Conservation (phyloP, 2,329 filamentous ascomycete genomes). For the Pyrenochaeta sp. region DNA sequence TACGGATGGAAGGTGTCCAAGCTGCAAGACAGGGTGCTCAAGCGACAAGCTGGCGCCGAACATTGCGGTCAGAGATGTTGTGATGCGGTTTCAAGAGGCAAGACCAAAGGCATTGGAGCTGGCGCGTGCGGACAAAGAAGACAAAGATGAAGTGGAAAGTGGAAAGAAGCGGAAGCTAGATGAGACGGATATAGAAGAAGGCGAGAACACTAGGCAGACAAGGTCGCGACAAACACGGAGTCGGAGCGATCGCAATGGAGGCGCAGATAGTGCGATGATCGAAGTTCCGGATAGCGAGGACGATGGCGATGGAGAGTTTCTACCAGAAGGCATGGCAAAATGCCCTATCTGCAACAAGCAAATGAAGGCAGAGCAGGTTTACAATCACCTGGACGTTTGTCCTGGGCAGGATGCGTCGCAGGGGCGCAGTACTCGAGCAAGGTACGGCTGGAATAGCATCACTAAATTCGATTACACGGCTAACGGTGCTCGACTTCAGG, state of each 20-base stretch:
- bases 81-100: conserved; percentile 76
- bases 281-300: conserved; percentile 52
- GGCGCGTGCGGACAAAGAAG: conserved; percentile 60
- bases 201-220: conserved; percentile 44
- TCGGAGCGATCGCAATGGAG: conserved; percentile 45
- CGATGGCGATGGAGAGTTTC: conserved; percentile 55
- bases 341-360: conserved; percentile 83
- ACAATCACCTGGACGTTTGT: conserved; percentile 79
- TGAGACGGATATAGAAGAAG: conserved; percentile 58
- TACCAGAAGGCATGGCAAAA: conserved; percentile 74
- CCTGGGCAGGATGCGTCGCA: conserved; percentile 50
- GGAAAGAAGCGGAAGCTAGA: conserved; percentile 60
- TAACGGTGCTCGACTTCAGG: conserved; percentile 20
- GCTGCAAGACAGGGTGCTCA: conserved; percentile 81
- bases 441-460: conserved; percentile 26
- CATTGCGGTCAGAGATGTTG: conserved; percentile 83
- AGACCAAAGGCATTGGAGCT: conserved; percentile 70
- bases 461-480: background rate
- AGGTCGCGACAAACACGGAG: conserved; percentile 50
- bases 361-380: conserved; percentile 83
- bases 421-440: conserved; percentile 40
- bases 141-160: conserved; percentile 14
- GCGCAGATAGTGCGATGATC: conserved; percentile 38
- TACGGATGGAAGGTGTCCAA: conserved; percentile 84
- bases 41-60: conserved; percentile 86